phyloP scores from a whole-genome alignment of 768 basidiomycete genomes.

The Neoboletus magnificus region DNA sequence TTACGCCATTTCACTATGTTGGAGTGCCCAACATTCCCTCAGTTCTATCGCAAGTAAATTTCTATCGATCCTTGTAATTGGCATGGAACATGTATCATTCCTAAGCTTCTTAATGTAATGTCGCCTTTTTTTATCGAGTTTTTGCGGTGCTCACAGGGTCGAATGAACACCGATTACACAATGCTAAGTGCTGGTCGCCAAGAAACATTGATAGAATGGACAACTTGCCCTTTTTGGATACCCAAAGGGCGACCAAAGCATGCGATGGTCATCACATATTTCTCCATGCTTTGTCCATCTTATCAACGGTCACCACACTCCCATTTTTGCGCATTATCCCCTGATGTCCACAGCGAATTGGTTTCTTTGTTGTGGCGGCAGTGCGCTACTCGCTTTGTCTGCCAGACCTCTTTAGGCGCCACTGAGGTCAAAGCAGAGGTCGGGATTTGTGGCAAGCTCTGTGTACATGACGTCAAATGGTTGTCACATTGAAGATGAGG shows the following conservation, averaged over 20 bases:
- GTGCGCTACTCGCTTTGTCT: slow-evolving; percentile 21
- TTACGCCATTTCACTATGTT: slow-evolving; percentile 5
- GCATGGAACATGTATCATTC: slow-evolving; percentile 19
- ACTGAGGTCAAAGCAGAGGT: slow-evolving; percentile 18
- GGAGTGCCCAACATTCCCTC: slow-evolving; percentile 16
- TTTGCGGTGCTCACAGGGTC: slow-evolving; percentile 16
- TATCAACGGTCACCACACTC: slow-evolving; percentile 7
- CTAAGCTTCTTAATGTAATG: slow-evolving; percentile 29
- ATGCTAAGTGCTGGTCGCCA: slow-evolving; percentile 4
- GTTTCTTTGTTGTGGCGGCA: slow-evolving; percentile 16
- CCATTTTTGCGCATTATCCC: background rate
- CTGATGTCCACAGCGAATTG: slow-evolving; percentile 4
- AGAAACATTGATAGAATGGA: slow-evolving; percentile 7
- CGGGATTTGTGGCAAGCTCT: background rate
- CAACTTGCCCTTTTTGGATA: slow-evolving; percentile 14
- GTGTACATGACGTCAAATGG: slow-evolving; percentile 8
- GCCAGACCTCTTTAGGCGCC: slow-evolving; percentile 4
- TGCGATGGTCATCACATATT: background rate
- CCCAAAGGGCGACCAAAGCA: slow-evolving; percentile 2
- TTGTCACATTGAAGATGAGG: slow-evolving; percentile 2
- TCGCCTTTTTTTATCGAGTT: slow-evolving; percentile 10
- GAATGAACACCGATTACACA: slow-evolving; percentile 7
- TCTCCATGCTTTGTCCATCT: slow-evolving; percentile 23
- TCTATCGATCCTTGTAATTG: slow-evolving; percentile 16
- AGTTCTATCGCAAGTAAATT: slow-evolving; percentile 81